phyloP scores from a whole-genome alignment of 139 green algal species.

The Raphidocelis subcapitata region DNA sequence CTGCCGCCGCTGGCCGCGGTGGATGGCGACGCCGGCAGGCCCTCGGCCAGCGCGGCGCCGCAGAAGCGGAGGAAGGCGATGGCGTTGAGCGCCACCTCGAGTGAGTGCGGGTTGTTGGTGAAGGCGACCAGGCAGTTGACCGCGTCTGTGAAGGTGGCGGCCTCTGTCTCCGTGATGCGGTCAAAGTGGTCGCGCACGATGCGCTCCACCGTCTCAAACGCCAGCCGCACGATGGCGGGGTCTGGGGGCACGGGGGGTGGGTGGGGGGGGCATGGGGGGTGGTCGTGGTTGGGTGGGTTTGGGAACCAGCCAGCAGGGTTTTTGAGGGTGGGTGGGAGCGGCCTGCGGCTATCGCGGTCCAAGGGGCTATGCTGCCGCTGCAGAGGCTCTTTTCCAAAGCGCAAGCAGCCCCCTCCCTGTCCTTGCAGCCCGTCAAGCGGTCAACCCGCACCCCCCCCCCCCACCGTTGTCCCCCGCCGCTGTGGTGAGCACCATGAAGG shows the following conservation, averaged over 20 bases:
- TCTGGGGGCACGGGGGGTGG: slow-evolving; percentile 44
- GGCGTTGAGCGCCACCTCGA: slow-evolving; percentile 93
- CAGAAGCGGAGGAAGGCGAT: slow-evolving; percentile 92
- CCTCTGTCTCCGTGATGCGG: slow-evolving; percentile 98
- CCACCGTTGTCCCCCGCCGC: slow-evolving; percentile 64
- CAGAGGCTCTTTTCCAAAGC: no score
- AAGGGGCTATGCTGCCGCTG: no score
- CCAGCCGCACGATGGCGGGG: slow-evolving; percentile 80
- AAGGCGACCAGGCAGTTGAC: slow-evolving; percentile 99
- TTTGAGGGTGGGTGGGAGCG: no score
- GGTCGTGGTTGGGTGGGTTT: not conserved
- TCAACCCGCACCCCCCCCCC: not conserved
- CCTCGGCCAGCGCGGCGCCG: no score
- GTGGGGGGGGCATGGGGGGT: not conserved
- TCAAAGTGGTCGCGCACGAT: slow-evolving; percentile 98
- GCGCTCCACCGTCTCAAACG: slow-evolving; percentile 96
- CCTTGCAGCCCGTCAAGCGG: no score
- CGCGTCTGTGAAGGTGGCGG: slow-evolving; percentile 97
- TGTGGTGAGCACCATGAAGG: slow-evolving; percentile 99
- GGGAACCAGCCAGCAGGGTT: not conserved
- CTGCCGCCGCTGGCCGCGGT: no score
- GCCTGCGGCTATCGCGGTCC: no score
- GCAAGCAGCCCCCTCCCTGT: no score
- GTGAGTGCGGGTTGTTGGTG: slow-evolving; percentile 95
- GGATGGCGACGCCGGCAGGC: not conserved